Percentiles rank a stretch among this genome's conserved stretches.
These are phyloP conservation scores for Mucor saturninus DNA, from an alignment of 371 early-diverging fungal genomes.

Conservation along the genomic window DNA sequence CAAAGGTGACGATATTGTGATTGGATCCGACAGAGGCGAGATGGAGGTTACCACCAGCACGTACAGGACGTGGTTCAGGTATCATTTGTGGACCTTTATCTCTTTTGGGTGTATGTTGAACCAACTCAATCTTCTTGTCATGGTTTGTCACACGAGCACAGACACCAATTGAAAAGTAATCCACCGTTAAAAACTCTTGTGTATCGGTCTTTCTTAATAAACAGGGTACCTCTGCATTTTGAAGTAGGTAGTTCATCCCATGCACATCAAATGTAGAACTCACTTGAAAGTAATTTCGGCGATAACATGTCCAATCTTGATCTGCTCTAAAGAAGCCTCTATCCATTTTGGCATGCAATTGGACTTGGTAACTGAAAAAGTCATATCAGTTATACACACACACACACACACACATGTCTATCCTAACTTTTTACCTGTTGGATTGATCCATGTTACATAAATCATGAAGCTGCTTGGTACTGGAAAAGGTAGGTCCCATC, in stretches of 20 bases:
- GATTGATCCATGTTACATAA: slow-evolving; percentile 58
- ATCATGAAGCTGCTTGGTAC: slow-evolving; percentile 58
- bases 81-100: slow-evolving; percentile 85
- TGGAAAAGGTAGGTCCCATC: slow-evolving; percentile 42
- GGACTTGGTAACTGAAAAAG: slow-evolving; percentile 40
- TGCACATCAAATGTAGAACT: slow-evolving; percentile 65
- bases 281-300: slow-evolving; percentile 88
- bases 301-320: slow-evolving; percentile 86
- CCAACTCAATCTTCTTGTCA: slow-evolving; percentile 71
- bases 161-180: slow-evolving; percentile 67
- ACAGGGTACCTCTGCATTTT: slow-evolving; percentile 53
- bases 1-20: slow-evolving; percentile 70
- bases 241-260: slow-evolving; percentile 39
- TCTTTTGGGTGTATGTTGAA: slow-evolving; percentile 90
- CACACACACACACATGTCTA: slow-evolving; percentile 28
- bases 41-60: slow-evolving; percentile 57
- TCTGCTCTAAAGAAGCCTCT: slow-evolving; percentile 75
- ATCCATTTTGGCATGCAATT: slow-evolving; percentile 64
- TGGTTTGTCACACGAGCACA: slow-evolving; percentile 56
- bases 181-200: slow-evolving; percentile 24
- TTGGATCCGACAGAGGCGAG: slow-evolving; percentile 36
- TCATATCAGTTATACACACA: slow-evolving; percentile 17
- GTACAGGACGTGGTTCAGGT: slow-evolving; percentile 64
- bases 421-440: slow-evolving; percentile 34
- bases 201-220: slow-evolving; percentile 36